phyloP scores from a whole-genome alignment of 1,284 basidiomycete genomes.

The Athelia sp. region DNA sequence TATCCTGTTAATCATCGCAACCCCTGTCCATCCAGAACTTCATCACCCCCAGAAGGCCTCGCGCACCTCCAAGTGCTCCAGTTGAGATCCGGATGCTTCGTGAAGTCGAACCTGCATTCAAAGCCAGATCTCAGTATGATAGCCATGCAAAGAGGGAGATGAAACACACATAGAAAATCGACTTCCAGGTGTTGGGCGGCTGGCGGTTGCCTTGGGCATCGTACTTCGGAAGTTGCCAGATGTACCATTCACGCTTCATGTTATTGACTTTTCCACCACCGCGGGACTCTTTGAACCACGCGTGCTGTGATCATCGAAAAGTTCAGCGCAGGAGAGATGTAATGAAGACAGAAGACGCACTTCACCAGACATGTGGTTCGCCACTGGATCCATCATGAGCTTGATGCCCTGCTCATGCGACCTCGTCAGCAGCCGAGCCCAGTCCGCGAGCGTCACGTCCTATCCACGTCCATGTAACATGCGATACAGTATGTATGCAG shows the following conservation, averaged over 20 bases:
- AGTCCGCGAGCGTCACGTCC: conserved; percentile 69
- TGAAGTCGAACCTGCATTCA: too few species aligned
- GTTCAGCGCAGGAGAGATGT: too few species aligned
- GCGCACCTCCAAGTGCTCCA: conserved; percentile 65
- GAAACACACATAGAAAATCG: conserved; percentile 51
- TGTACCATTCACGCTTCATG: conserved; percentile 71
- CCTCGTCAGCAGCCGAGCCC: conserved; percentile 57
- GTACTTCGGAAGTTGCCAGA: conserved; percentile 65
- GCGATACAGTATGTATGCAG: too few species aligned
- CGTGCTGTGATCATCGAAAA: conserved; percentile 37
- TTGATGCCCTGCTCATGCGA: conserved; percentile 67
- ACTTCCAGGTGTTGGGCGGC: conserved; percentile 74
- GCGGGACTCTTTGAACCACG: conserved; percentile 70
- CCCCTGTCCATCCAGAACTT: conserved; percentile 72
- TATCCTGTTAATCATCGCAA: conserved; percentile 71
- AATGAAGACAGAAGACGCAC: conserved; percentile 20
- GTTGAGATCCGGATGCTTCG: conserved; percentile 75
- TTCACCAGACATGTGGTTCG: conserved; percentile 78
- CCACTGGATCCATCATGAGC: conserved; percentile 76
- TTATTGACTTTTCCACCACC: conserved; percentile 43
- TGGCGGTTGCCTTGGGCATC: conserved; percentile 46
- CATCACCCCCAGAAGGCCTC: conserved; percentile 63
- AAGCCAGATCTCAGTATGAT: too few species aligned
- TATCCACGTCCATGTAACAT: conserved; percentile 71
- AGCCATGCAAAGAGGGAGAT: not conserved